These are phyloP conservation scores for Acanthamoeba lenticulata DNA, from an alignment of 208 protist species.

Conservation along the genomic window DNA sequence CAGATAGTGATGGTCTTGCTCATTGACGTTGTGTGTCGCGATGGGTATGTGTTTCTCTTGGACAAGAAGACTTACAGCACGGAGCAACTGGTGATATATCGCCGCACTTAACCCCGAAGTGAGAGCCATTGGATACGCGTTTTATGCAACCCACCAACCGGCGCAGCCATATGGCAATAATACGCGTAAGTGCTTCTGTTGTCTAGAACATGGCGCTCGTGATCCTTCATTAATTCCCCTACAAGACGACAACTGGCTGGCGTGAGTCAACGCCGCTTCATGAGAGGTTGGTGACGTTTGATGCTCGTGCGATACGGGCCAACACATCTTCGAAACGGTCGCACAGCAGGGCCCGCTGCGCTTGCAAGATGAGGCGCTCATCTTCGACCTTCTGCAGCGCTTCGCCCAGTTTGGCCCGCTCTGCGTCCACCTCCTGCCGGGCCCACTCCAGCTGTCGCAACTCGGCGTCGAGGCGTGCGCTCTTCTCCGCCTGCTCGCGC, in stretches of 20 bases:
- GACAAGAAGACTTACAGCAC: too few species aligned
- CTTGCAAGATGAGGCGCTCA: not conserved
- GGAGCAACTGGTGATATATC: too few species aligned
- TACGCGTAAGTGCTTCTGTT: too few species aligned
- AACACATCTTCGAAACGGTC: not conserved
- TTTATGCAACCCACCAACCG: not conserved
- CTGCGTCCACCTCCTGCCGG: not conserved
- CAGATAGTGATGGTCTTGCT: not conserved
- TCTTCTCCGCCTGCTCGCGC: not conserved
- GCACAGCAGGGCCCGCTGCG: not conserved
- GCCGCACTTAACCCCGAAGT: too few species aligned
- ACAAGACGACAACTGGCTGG: not conserved
- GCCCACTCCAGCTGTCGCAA: not conserved
- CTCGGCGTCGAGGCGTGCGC: not conserved
- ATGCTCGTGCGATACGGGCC: not conserved
- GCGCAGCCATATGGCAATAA: not conserved
- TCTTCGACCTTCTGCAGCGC: not conserved
- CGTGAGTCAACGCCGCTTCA: not conserved
- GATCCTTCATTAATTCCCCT: not conserved
- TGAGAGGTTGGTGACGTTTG: not conserved
- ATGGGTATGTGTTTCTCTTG: not conserved
- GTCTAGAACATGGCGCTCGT: too few species aligned
- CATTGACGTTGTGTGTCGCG: not conserved
- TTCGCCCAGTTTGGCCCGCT: not conserved
- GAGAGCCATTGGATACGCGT: too few species aligned